These are phyloP conservation scores for Geotrichum reessii DNA, from an alignment of 1,139 yeast genomes.

Conservation along the genomic window DNA sequence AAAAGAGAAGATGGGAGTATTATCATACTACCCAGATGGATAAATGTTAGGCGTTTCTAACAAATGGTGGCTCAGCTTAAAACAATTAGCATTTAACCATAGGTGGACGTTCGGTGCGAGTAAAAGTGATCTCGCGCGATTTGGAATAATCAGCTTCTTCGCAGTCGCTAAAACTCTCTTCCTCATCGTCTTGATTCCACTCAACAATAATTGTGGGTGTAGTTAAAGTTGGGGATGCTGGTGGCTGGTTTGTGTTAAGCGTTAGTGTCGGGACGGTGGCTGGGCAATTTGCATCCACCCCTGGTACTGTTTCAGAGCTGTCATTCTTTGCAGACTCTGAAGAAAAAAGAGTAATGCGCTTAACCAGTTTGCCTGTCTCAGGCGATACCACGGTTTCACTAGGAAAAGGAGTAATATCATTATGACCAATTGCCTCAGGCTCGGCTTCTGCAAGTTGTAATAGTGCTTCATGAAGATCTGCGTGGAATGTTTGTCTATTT, in stretches of 20 bases:
- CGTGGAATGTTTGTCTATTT: constrained; percentile 16
- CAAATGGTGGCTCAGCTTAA: too few relatives aligned
- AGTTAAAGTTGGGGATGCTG: neutral
- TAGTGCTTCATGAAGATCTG: constrained; percentile 24
- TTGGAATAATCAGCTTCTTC: neutral
- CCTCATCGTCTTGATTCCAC: neutral
- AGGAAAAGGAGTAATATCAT: constrained; percentile 8
- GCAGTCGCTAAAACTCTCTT: neutral
- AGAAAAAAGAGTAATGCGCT: constrained; percentile 26
- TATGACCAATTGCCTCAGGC: constrained; percentile 6
- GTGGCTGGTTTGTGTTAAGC: neutral
- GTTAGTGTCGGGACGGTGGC: neutral
- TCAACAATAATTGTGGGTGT: neutral
- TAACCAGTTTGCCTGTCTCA: constrained; percentile 19
- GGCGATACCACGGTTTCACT: constrained; percentile 5
- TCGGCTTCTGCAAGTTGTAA: constrained; percentile 2
- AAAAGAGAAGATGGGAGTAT: too few relatives aligned
- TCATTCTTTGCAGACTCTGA: too few relatives aligned
- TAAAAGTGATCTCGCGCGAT: neutral
- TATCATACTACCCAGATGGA: too few relatives aligned
- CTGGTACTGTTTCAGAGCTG: too few relatives aligned
- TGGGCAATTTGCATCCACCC: neutral
- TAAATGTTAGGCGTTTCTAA: too few relatives aligned
- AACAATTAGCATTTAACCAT: neutral
- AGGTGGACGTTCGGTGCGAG: neutral